Conservation (phyloP, 2,329 filamentous ascomycete genomes). For the Acrodontium crateriforme region DNA sequence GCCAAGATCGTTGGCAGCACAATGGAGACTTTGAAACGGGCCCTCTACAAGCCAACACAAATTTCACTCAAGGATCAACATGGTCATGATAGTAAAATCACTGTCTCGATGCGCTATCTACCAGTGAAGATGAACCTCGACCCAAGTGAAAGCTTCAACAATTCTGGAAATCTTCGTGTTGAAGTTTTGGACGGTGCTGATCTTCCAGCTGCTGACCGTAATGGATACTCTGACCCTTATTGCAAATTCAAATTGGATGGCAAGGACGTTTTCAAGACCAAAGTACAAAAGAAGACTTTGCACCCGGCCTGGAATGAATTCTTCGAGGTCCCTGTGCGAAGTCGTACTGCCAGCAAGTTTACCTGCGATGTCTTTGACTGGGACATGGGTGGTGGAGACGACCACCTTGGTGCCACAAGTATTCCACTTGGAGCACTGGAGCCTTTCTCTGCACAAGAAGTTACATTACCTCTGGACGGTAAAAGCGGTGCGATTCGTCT, state of each 20-base stretch:
- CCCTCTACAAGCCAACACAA: conserved; percentile 73
- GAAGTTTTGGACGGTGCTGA: conserved; percentile 77
- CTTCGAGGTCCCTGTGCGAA: conserved; percentile 73
- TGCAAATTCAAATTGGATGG: conserved; percentile 88
- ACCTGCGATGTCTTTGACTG: conserved; percentile 79
- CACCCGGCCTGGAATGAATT: conserved; percentile 92
- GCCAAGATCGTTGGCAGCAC: conserved; percentile 77
- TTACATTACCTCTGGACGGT: conserved; percentile 64
- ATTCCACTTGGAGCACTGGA: conserved; percentile 71
- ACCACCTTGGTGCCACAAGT: conserved; percentile 64
- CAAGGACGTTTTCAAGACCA: conserved; percentile 85
- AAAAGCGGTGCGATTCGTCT: conserved; percentile 76
- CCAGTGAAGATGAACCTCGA: conserved; percentile 90
- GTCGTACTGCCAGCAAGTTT: conserved; percentile 74
- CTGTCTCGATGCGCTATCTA: conserved; percentile 86
- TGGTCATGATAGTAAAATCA: conserved; percentile 64
- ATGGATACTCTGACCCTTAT: conserved; percentile 94
- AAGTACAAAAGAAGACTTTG: conserved; percentile 91
- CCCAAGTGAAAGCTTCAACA: conserved; percentile 94
- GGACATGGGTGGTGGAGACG: conserved; percentile 91
- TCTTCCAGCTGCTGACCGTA: conserved; percentile 85
- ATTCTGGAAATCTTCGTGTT: conserved; percentile 91
- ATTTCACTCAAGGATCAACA: conserved; percentile 67
- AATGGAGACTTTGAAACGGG: conserved; percentile 68
- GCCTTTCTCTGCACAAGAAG: conserved; percentile 69